phyloP scores from a whole-genome alignment of 257 asterid genomes.

The Fraxinus anomala region DNA sequence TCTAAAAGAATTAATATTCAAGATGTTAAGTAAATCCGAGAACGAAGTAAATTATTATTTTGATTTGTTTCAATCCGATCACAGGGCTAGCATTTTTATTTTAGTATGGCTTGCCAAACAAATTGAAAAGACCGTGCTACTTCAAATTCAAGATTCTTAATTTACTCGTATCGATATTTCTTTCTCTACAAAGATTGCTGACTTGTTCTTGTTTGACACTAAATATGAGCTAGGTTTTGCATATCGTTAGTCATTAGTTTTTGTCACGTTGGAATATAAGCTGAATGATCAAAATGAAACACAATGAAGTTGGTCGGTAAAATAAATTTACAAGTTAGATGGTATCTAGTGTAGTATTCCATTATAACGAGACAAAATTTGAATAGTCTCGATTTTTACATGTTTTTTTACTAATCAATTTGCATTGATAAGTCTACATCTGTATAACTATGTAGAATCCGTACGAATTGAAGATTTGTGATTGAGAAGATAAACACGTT shows the following conservation, averaged over 20 bases:
- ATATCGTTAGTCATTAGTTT: neutral
- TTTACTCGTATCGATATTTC: neutral
- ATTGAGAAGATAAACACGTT: neutral
- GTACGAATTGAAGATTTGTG: neutral
- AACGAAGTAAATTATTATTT: no score
- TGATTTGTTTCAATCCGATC: neutral
- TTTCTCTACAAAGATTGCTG: no score
- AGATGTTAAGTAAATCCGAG: no score
- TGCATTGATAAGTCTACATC: neutral
- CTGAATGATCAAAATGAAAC: neutral
- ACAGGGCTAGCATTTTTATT: no score
- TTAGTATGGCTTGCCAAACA: neutral
- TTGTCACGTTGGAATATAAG: neutral
- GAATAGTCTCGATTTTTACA: neutral
- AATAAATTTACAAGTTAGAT: neutral
- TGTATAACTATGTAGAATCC: neutral
- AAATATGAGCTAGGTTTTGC: neutral
- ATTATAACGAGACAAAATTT: no score
- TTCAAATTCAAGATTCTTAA: no score
- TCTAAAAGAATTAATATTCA: no score
- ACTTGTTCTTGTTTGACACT: no score
- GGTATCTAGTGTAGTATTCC: no score
- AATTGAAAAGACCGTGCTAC: no score
- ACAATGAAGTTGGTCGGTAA: no score
- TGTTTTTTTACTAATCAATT: no score